Evolutionary conservation across 2,329 filamentous ascomycete species (phyloP), one percentile per base, ranked within the genome.

Genomic region (Xylariaceae sp.): DNA sequence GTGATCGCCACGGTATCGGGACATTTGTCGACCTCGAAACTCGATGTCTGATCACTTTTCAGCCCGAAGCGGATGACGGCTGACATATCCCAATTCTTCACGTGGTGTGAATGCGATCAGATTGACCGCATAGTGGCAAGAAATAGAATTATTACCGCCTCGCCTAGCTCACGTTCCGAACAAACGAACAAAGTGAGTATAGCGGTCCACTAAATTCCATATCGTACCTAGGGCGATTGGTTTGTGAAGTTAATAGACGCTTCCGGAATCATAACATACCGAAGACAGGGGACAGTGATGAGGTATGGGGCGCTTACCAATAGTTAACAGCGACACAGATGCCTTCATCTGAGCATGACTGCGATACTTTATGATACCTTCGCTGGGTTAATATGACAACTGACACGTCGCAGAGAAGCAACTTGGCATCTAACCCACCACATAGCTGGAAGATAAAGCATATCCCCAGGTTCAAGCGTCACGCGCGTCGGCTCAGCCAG

Each of bases 271-370:
- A 40, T 27, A 40, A 4, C 29, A 34, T 31, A 42, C 31, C 11
- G 41, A 34, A 56, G 26, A 53, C 41, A 44, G 47, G 19, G 42
- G 12, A 48, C 9, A 47, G 26, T 40, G 19, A 11, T 12, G 45
- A 49, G 31, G 32, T 41, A 47, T 6, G 7, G 12, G 35, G 51
- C 9, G 64, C 74, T 66, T 70, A 86, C 86, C 89, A 94, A 69
- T 92, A 92, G 65, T 94, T 94, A 39, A 91, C 84, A 1, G 89
- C 87, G 53, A 87, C 83, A 42, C 88, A 89, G 34, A 91, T 82
- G 0, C 85, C 86, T 59, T 91, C 87, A 0, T 81, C 73, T 0
- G 77, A 77, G 60, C 82, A 84, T 2, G 80, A 84, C 67, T 94
- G 89, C 5, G 80, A 83, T 3, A 94, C 89, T 67, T 92, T 91